Evolutionary conservation across 805 yeast species (phyloP), one percentile per base, ranked within the genome.

Genomic region (Candida montana): DNA sequence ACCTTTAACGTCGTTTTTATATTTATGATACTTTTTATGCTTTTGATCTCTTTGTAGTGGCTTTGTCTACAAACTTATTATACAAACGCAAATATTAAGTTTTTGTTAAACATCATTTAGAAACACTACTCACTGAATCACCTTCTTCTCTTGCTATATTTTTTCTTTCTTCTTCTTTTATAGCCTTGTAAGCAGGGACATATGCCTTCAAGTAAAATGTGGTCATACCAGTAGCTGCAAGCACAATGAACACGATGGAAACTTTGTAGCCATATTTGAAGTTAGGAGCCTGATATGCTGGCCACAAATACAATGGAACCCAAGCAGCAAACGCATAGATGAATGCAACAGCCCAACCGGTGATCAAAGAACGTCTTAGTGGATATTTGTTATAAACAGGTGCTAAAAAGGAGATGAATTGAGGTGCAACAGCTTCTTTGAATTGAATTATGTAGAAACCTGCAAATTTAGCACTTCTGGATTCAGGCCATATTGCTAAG

Each of bases 321-420:
- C 71, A 69, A 1, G 74, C 73, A n/a, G 70, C 67, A 10, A 68
- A 61, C 12, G 66, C 61, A 48, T 69, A 71, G 9, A 72, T 69
- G 34, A 68, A 44, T 11, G 64, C 63, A 47, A 68, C 68, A 64
- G 67, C 64, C 11, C 59, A 47, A 15, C 68, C 69, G 38, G 68
- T 59, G 19, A 63, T 62, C 27, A 67, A 63, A 5, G 70, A 62
- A 43, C 73, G 52, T 41, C 62, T 62, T 41, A 65, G 61, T 8
- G 67, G 64, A 40, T 67, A 67, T 31, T 60, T 52, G 8, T 41
- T 33, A 24, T 46, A 46, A 3, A 48, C 49, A 17, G 46, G 49
- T 4, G 49, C 41, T 3, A 48, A 11, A 4, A 45, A 18, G 6
- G 49, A 39, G 9, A 48, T 40, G 11, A 45, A 16, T 9, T 45